A percentile compares a stretch with the other conserved stretches of the same genome.
These are phyloP conservation scores for Zea mays DNA, from an alignment of 176 grass and related monocot species.

Conservation along the genomic window Zm-B73-REFERENCE-NAM-5.0 NC_050098.1:57424001-57424500, in stretches of 20 bases:
- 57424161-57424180: neutral
- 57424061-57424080: neutral
- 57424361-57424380: slow-evolving; percentile 1
- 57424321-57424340: too few relatives aligned
- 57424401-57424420: neutral
- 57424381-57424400: slow-evolving; percentile 29
- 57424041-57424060: neutral
- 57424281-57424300: too few relatives aligned
- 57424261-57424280: too few relatives aligned
- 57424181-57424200: neutral
- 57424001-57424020: slow-evolving; percentile 10
- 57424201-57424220: slow-evolving; percentile 4
- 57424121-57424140: neutral
- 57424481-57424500: too few relatives aligned
- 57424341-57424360: too few relatives aligned
- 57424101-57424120: neutral
- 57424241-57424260: too few relatives aligned
- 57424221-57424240: neutral
- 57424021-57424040: neutral
- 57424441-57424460: too few relatives aligned
- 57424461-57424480: neutral
- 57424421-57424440: too few relatives aligned
- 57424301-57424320: too few relatives aligned
- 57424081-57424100: neutral
- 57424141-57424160: neutral